These are phyloP conservation scores for Ceratocystis cubensis DNA, from an alignment of 2,329 filamentous ascomycete genomes.

Conservation along the genomic window DNA sequence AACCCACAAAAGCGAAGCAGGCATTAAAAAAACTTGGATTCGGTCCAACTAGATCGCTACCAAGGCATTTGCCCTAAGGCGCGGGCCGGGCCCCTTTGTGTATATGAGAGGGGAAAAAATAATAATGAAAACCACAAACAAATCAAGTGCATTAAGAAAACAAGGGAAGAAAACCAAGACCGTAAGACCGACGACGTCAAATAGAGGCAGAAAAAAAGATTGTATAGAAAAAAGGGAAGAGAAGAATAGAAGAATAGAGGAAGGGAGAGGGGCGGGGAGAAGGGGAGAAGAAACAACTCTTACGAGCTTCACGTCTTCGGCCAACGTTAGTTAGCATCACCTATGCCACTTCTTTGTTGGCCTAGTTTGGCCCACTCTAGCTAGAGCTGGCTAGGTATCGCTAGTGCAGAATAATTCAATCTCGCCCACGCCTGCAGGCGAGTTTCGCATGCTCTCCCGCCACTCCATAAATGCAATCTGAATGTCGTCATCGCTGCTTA, in stretches of 20 bases:
- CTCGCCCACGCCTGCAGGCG: constrained; percentile 64
- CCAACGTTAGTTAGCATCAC: not conserved
- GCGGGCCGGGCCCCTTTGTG: not conserved
- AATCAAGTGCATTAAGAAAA: constrained; percentile 12
- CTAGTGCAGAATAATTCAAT: constrained; percentile 74
- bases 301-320: not conserved
- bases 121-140: constrained; percentile 13
- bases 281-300: not conserved
- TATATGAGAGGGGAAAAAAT: not conserved
- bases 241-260: constrained; percentile 3
- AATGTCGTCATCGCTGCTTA: constrained; percentile 91
- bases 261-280: constrained; percentile 20
- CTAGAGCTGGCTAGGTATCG: constrained; percentile 28
- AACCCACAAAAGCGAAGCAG: constrained; percentile 8
- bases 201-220: constrained; percentile 21
- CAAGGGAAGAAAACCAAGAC: constrained; percentile 20
- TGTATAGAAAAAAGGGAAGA: constrained; percentile 16
- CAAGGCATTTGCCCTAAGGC: not conserved
- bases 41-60: not conserved
- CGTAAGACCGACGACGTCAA: constrained; percentile 13
- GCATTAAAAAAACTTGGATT: constrained; percentile 4
- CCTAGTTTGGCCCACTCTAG: not conserved
- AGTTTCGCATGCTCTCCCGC: constrained; percentile 50
- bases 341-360: not conserved
- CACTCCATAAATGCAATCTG: constrained; percentile 92